A percentile compares a stretch with the other conserved stretches of the same genome.
Conservation (phyloP, 768 basidiomycete genomes). For the Naganishia onofrii region DNA sequence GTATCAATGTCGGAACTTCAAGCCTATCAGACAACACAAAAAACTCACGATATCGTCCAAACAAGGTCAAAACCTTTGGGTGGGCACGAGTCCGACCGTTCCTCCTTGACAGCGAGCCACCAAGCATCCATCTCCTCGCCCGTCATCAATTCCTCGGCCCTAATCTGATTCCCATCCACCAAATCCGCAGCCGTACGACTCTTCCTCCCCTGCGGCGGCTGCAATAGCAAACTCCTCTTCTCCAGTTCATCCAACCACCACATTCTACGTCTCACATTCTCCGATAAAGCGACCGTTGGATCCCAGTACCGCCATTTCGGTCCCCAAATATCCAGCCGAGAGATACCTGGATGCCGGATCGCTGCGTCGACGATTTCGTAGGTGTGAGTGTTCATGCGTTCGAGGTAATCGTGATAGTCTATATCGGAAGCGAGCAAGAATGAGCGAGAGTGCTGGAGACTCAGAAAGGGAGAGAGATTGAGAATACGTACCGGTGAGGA, state of each 20-base stretch:
- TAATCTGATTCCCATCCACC: conserved; percentile 11
- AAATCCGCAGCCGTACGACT: not conserved
- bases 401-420: conserved; percentile 51
- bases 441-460: not conserved
- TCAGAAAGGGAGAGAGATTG: not conserved
- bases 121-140: conserved; percentile 19
- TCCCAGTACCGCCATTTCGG: conserved; percentile 51
- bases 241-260: conserved; percentile 32
- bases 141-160: conserved; percentile 31
- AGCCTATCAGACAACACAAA: not conserved
- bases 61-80: conserved; percentile 38
- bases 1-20: not conserved
- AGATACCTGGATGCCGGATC: conserved; percentile 44
- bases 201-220: not conserved
- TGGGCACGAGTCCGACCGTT: conserved; percentile 12
- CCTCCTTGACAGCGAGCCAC: conserved; percentile 5
- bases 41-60: conserved; percentile 49
- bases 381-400: conserved; percentile 52
- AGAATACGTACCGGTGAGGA: conserved; percentile 45
- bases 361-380: conserved; percentile 52
- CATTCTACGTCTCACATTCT: conserved; percentile 42
- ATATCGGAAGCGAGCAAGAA: not conserved
- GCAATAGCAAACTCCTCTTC: not conserved
- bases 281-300: conserved; percentile 39
- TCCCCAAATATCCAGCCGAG: conserved; percentile 50